Evolutionary conservation across 163 green algal species (phyloP).

Genomic region (Prototheca stagnorum): DNA sequence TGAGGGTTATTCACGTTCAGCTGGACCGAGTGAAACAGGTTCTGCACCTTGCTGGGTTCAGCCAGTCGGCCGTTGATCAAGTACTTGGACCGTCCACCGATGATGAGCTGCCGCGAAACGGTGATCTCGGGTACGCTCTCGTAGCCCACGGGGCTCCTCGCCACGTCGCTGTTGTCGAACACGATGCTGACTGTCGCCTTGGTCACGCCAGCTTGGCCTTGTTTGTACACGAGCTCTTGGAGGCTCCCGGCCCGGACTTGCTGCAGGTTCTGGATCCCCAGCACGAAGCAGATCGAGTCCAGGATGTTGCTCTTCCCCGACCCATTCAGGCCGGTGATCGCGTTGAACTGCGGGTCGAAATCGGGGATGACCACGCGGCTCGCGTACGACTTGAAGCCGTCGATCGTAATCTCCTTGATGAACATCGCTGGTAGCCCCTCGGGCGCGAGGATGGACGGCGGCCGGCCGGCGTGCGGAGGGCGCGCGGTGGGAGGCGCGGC

Average conservation of each 20-base stretch:
- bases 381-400: conserved; percentile 96
- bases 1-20: conserved; percentile 99
- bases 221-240: conserved; percentile 97
- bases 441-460: too few relatives aligned
- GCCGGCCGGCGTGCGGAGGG: too few relatives aligned
- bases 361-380: conserved; percentile 61
- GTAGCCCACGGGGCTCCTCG: conserved; percentile 67
- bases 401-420: conserved; percentile 16
- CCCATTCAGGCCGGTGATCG: conserved; percentile 96
- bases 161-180: conserved; percentile 85
- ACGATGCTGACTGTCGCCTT: conserved; percentile 92
- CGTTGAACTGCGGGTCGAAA: conserved; percentile 95
- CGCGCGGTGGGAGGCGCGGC: too few relatives aligned
- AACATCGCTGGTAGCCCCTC: conserved; percentile 7
- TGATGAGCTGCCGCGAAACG: conserved; percentile 89
- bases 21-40: conserved; percentile 97
- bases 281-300: conserved; percentile 97
- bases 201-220: conserved; percentile 89
- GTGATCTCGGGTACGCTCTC: conserved; percentile 87
- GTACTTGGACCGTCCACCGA: conserved; percentile 95
- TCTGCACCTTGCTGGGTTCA: conserved; percentile 82
- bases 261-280: conserved; percentile 90
- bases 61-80: conserved; percentile 88
- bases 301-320: conserved; percentile 98
- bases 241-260: conserved; percentile 81